Evolutionary conservation across 139 green algal genomes (phyloP).

Genomic region (Eudorina sp.): DNA sequence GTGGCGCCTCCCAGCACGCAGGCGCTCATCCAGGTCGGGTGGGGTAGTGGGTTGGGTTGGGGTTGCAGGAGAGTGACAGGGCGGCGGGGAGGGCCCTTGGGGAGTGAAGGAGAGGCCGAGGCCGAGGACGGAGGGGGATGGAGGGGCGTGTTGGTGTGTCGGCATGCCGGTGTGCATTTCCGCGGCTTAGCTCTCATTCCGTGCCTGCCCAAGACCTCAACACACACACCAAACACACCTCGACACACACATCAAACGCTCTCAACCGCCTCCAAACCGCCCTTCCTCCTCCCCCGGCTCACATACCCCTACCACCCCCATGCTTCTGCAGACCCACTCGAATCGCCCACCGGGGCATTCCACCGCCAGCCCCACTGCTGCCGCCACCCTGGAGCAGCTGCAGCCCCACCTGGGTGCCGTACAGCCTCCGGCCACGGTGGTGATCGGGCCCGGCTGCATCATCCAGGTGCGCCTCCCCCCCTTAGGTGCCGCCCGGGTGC

Average conservation of each 20-base stretch:
- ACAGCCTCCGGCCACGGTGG: slow-evolving; percentile 38
- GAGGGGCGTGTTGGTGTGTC: too few relatives aligned
- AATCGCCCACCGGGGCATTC: too few relatives aligned
- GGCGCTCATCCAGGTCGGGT: slow-evolving; percentile 16
- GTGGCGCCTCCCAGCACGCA: not conserved
- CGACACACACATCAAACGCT: too few relatives aligned
- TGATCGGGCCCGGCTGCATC: slow-evolving; percentile 51
- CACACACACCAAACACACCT: too few relatives aligned
- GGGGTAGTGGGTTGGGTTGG: not conserved
- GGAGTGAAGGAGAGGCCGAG: not conserved
- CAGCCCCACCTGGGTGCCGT: slow-evolving; percentile 9
- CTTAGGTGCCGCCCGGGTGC: too few relatives aligned
- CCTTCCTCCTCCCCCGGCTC: not conserved
- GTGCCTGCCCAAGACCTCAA: too few relatives aligned
- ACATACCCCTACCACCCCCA: not conserved
- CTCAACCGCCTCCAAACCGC: too few relatives aligned
- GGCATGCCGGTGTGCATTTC: too few relatives aligned
- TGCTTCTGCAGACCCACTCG: not conserved
- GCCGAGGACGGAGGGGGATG: not conserved
- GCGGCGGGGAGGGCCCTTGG: not conserved
- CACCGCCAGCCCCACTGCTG: not conserved
- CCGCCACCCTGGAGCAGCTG: slow-evolving; percentile 8
- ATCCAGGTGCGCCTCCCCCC: not conserved
- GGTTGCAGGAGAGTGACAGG: not conserved
- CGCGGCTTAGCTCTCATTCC: too few relatives aligned